Evolutionary conservation across 306 rosid species (phyloP).

Genomic region (Styphnolobium japonicum): DNA sequence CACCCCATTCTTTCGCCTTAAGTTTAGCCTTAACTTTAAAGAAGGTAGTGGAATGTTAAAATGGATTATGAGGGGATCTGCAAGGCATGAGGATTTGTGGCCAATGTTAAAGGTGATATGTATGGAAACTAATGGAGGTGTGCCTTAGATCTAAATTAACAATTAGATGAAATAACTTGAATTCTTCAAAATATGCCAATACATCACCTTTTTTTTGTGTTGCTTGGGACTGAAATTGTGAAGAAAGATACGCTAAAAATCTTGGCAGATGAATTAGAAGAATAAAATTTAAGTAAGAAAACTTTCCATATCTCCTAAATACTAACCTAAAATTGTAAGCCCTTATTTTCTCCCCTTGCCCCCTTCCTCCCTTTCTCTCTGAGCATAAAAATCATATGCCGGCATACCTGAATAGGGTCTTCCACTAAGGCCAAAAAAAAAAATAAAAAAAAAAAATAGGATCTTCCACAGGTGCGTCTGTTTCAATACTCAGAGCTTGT

Average conservation of each 20-base stretch:
- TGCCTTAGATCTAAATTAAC: neutral
- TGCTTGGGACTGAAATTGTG: constrained; percentile 1
- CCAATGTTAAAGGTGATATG: neutral
- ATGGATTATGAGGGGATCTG: neutral
- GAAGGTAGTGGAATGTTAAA: neutral
- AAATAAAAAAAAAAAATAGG: no score
- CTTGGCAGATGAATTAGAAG: neutral
- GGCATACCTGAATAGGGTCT: neutral
- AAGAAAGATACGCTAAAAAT: neutral
- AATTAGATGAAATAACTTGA: neutral
- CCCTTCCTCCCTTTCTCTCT: neutral
- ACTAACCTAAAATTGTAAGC: constrained; percentile 12
- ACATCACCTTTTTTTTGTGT: neutral
- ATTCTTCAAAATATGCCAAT: neutral
- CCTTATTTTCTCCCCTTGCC: neutral
- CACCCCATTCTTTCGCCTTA: neutral
- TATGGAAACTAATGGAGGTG: neutral
- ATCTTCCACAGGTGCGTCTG: neutral
- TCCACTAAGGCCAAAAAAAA: no score
- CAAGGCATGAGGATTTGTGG: neutral
- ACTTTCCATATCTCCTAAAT: neutral
- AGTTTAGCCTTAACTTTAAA: neutral
- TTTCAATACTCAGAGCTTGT: neutral
- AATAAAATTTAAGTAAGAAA: neutral
- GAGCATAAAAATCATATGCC: neutral